These are phyloP conservation scores for Lumnitzera littorea DNA, from an alignment of 345 rosid species.

Conservation along the genomic window DNA sequence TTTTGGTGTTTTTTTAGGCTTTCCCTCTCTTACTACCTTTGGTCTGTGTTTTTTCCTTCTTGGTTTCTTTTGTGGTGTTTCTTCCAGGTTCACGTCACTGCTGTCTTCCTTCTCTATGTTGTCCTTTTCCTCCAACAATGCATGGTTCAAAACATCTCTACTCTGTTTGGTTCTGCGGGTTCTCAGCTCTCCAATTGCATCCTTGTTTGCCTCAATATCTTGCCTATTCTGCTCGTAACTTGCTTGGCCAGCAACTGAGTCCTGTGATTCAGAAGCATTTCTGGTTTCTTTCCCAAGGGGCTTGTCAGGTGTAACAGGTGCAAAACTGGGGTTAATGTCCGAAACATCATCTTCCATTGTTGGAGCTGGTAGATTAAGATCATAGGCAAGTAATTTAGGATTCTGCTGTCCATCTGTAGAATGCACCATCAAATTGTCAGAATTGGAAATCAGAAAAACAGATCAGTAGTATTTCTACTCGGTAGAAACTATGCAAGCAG, in stretches of 20 bases:
- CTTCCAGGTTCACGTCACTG: conserved; percentile 18
- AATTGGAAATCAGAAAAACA: background rate
- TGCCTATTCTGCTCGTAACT: conserved; percentile 9
- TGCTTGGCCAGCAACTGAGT: conserved; percentile 11
- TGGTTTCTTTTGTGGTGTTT: conserved; percentile 59
- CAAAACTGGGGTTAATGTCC: conserved; percentile 15
- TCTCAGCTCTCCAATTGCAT: conserved; percentile 7
- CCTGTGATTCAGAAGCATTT: conserved; percentile 11
- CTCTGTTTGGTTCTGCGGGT: conserved; percentile 13
- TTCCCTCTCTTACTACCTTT: conserved; percentile 56
- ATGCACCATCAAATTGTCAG: background rate
- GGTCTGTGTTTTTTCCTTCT: conserved; percentile 87
- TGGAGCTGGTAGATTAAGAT: conserved; percentile 23
- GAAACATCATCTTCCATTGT: conserved; percentile 13
- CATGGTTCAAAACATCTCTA: conserved; percentile 10
- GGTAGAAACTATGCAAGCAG: no score
- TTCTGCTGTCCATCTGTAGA: conserved; percentile 20
- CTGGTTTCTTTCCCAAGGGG: conserved; percentile 11
- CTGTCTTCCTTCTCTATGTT: conserved; percentile 21
- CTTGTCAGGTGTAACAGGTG: conserved; percentile 57
- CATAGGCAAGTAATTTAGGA: conserved; percentile 14
- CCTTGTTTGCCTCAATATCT: background rate
- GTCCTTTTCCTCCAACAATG: conserved; percentile 19
- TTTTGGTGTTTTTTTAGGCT: conserved; percentile 33
- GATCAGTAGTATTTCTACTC: background rate